Evolutionary conservation across 2,329 filamentous ascomycete genomes (phyloP).

Genomic region (Pyrenophora graminea): DNA sequence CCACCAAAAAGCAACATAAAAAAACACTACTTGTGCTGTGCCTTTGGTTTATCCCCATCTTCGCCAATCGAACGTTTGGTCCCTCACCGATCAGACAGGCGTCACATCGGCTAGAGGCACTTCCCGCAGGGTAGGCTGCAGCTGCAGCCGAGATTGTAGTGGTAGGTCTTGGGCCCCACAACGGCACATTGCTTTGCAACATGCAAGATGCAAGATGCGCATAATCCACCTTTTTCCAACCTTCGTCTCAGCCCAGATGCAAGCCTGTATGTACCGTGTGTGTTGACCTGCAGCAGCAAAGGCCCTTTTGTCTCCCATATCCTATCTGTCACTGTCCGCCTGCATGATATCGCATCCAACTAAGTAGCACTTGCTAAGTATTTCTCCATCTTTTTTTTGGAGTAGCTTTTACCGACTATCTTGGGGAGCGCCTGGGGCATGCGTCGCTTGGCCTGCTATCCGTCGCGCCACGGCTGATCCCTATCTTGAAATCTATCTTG

Average conservation of each 20-base stretch:
- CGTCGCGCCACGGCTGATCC: constrained; percentile 7
- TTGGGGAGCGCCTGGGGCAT: constrained; percentile 3
- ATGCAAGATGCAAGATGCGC: constrained; percentile 4
- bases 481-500: constrained; percentile 13
- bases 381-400: background rate
- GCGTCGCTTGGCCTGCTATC: background rate
- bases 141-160: constrained; percentile 11
- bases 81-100: constrained; percentile 14
- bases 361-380: background rate
- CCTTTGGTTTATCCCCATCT: background rate
- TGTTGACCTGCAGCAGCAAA: background rate
- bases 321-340: background rate
- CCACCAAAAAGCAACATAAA: constrained; percentile 7
- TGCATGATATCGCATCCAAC: constrained; percentile 1
- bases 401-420: background rate
- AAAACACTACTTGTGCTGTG: constrained; percentile 1
- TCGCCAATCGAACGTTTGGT: constrained; percentile 15
- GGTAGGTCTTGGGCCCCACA: background rate
- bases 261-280: background rate
- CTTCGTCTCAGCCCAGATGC: constrained; percentile 7
- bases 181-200: background rate
- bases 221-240: constrained; percentile 5
- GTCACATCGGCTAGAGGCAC: constrained; percentile 23
- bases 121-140: constrained; percentile 15
- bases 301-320: constrained; percentile 2